Base-by-base conservation (phyloP, 805 yeast genomes). In the Martiniozyma abietophila region DNA sequence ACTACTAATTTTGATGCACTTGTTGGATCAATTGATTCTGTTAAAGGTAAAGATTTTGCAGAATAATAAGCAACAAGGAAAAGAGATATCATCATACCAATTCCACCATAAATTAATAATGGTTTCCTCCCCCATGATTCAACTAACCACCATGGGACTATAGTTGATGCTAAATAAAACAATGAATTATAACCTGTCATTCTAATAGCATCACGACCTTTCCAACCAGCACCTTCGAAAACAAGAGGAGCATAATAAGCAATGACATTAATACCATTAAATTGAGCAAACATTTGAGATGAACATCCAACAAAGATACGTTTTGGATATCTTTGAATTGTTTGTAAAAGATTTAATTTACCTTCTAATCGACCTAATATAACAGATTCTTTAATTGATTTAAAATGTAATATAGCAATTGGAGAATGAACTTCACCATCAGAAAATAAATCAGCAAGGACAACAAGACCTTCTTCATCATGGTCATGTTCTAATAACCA, bases 141-240 rank as follows among this genome's bases (percentile, higher is more conserved):
- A 22, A 86, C 92, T 16, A 86, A 61, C 51, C 74, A 77, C 96
- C 96, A 86, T 0, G 96, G 94, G 2, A 94, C 89, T 18, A 86
- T 62, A 0, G 95, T 84, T 29, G 84, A 71, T 5, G 46, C 17
- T 4, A 58, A 32, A 35, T 80, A 79, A 22, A 78, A 61, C 9
- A 79, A 41, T 5, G 75, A 68, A 47, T 80, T 79, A 38, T 82
- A 67, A 16, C 96, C 96, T 0, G 96, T 84, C 94, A 86, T 82
- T 43, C 85, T 67, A 42, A 86, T 74, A 3, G 96, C 95, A 44
- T 75, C 73, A 40, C 94, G 65, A 18, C 96, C 96, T 6, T 69
- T 58, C 95, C 96, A 88, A 18, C 96, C 96, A 3, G 96, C 96
- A 47, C 82, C 82, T 54, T 88, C 96, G 57, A 86, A 88, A 31